Percentiles rank a stretch among this genome's conserved stretches.
phyloP scores from a whole-genome alignment of 768 basidiomycete genomes.

The Lactarius vividus region DNA sequence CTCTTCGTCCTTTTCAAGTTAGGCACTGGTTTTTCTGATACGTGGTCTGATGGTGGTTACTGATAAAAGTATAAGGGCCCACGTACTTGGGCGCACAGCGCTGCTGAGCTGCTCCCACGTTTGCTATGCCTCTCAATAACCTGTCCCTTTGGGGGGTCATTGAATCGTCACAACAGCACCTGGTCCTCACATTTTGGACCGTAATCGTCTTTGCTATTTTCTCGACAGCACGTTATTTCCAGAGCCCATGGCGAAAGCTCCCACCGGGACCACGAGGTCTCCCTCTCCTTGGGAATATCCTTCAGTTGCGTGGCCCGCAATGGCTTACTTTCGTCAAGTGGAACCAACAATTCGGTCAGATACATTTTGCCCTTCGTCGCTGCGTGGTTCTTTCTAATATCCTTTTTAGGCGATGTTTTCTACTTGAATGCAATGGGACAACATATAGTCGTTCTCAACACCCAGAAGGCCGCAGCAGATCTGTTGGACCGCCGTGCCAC shows the following conservation, averaged over 20 bases:
- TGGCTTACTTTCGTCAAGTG: slow-evolving; percentile 25
- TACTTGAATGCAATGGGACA: slow-evolving; percentile 25
- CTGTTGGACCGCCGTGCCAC: slow-evolving; percentile 28
- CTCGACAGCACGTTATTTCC: slow-evolving; percentile 12
- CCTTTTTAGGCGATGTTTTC: slow-evolving; percentile 20
- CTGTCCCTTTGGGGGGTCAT: not conserved
- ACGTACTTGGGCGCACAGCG: no score
- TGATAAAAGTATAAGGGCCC: no score
- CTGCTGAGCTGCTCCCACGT: no score
- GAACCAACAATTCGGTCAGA: slow-evolving; percentile 17
- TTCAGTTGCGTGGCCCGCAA: slow-evolving; percentile 14
- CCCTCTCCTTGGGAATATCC: slow-evolving; percentile 20
- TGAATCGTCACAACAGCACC: not conserved
- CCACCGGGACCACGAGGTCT: slow-evolving; percentile 24
- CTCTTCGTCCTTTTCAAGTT: no score
- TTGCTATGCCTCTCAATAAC: not conserved
- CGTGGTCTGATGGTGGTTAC: no score
- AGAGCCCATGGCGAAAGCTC: slow-evolving; percentile 24
- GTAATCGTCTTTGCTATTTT: not conserved
- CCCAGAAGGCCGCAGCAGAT: slow-evolving; percentile 29
- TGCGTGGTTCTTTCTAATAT: slow-evolving; percentile 2
- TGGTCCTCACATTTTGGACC: not conserved
- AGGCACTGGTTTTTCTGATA: no score
- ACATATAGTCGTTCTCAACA: slow-evolving; percentile 30
- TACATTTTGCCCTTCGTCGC: not conserved